These are phyloP conservation scores for Sambucus nigra DNA, from an alignment of 129 eudicot genomes.

Conservation along the genomic window DNA sequence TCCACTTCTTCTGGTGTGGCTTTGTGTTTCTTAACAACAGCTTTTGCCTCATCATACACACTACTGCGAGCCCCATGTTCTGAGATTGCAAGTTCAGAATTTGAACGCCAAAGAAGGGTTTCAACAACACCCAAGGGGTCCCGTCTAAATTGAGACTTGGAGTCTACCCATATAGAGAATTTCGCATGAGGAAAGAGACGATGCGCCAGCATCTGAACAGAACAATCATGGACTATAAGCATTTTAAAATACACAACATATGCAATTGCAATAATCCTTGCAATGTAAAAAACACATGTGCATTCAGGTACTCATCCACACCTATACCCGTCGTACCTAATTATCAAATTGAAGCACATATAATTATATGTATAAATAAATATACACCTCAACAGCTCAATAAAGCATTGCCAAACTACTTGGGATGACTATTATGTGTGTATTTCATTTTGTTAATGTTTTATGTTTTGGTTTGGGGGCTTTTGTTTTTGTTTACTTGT, in stretches of 20 bases:
- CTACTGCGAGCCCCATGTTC: constrained; percentile 99
- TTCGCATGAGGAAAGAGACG: constrained; percentile 81
- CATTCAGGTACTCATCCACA: no score
- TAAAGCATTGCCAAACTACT: no score
- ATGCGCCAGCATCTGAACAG: constrained; percentile 79
- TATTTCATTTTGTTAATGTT: no score
- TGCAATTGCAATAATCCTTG: no score
- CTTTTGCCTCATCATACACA: constrained; percentile 98
- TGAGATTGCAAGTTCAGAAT: constrained; percentile 74
- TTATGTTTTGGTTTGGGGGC: no score
- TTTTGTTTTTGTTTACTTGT: no score
- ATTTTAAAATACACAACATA: not conserved
- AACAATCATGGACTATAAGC: constrained; percentile 14
- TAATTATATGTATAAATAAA: no score
- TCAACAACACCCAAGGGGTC: constrained; percentile 90
- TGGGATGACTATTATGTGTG: no score
- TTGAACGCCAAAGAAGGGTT: constrained; percentile 86
- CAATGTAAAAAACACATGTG: no score
- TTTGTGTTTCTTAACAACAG: constrained; percentile 89
- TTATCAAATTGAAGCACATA: not conserved
- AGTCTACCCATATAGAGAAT: constrained; percentile 97
- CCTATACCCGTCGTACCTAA: not conserved
- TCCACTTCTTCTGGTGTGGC: constrained; percentile 97
- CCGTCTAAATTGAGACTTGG: constrained; percentile 91
- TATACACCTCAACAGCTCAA: no score